Base-by-base conservation (phyloP, 768 basidiomycete genomes). In the Hirschioporus abietinus region DNA sequence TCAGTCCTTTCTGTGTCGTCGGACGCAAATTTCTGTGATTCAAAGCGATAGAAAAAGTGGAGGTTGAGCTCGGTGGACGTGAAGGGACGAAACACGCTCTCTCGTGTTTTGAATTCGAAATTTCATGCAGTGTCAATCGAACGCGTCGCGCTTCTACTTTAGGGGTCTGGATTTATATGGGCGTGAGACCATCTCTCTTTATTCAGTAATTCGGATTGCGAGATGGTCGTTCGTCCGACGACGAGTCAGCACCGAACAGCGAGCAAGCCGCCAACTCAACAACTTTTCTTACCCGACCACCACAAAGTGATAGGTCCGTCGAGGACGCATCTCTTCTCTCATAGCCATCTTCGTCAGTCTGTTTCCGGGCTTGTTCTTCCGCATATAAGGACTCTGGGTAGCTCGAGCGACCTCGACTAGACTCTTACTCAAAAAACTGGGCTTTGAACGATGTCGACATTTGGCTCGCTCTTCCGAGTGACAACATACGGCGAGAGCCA, bases 401-500 rank as follows among this genome's bases (percentile, higher is more conserved):
- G 42, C 42, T 52, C 42, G 12, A 61, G n/a, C 58, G 7, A 59
- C n/a, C 58, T 59, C 25, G 58, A 23, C n/a, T 9, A 59, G 23
- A 59, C 58, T 59, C n/a, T 23, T 12, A 35, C 26, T 3, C 60
- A 12, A n/a, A 61, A 26, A 35, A 23, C 10, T 30, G 8, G 12
- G 15, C 42, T 52, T 3, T 52, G 42, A 58, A 26, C 52, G 68
- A 98, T 99, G 97, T 96, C 95, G 25, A 92, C 95, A 65, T 99
- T 91, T 78, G 97, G 97, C 25, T 86, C 83, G 26, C 81, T 93
- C 52, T 99, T 93, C 81, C 86, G 94, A 61, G 97, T 99, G 27
- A 96, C 96, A 64, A 99, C 97, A 70, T 99, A 92, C 75, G 97
- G 97, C 67, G 97, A 99, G 81, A 95, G 92, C 69, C 97, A 99